These are phyloP conservation scores for Hura crepitans DNA, from an alignment of 441 rosid genomes.

Conservation along the genomic window DNA sequence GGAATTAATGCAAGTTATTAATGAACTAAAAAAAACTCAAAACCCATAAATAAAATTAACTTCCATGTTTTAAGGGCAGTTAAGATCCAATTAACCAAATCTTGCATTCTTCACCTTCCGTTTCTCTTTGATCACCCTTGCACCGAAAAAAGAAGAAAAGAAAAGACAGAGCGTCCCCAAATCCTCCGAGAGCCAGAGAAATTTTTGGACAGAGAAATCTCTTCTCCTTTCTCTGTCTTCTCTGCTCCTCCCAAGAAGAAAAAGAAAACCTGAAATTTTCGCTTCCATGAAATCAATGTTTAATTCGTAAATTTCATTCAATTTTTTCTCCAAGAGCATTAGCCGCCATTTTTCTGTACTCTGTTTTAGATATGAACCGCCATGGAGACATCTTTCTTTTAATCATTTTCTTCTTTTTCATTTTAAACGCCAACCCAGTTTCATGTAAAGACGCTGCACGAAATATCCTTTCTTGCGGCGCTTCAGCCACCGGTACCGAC, in stretches of 20 bases:
- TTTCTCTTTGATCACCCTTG: slow-evolving; percentile 21
- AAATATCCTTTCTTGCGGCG: slow-evolving; percentile 48
- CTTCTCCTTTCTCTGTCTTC: slow-evolving; percentile 15
- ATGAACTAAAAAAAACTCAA: background rate
- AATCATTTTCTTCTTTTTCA: slow-evolving; percentile 29
- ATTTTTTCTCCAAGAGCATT: too few relatives aligned
- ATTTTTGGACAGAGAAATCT: slow-evolving; percentile 10
- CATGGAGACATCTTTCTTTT: slow-evolving; percentile 23
- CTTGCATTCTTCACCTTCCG: slow-evolving; percentile 6
- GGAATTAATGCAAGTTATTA: slow-evolving; percentile 2
- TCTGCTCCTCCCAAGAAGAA: slow-evolving; percentile 10
- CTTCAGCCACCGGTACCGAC: slow-evolving; percentile 36
- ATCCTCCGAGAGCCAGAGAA: background rate
- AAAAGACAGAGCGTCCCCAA: background rate
- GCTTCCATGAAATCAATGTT: background rate
- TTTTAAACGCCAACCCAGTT: slow-evolving; percentile 21
- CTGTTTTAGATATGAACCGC: slow-evolving; percentile 38
- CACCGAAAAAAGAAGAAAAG: background rate
- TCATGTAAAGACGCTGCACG: slow-evolving; percentile 22
- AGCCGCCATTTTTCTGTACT: slow-evolving; percentile 30
- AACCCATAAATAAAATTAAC: slow-evolving; percentile 18
- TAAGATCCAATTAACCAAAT: background rate
- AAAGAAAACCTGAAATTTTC: slow-evolving; percentile 17
- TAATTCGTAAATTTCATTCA: background rate
- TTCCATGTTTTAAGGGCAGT: slow-evolving; percentile 19